Evolutionary conservation across 208 protist genomes (phyloP), one percentile per base, ranked within the genome.

Genomic region (Histomonas meleagridis): DNA sequence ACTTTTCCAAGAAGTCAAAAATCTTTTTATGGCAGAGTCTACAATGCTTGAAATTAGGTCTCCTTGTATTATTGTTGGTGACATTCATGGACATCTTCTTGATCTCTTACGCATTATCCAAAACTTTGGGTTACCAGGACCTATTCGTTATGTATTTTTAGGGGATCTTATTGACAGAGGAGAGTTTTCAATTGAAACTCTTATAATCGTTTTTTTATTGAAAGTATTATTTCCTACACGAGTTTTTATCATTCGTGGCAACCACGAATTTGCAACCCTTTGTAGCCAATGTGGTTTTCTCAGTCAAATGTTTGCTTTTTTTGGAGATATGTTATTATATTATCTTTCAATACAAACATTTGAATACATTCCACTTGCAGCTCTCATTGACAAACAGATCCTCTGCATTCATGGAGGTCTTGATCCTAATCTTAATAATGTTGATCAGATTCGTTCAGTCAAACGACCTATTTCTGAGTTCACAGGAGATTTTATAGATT

Each of bases 121-220:
- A 51, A 4, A 10, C n/a, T n/a, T 32, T 51, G 70, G 70, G 10
- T 35, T 81, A n/a, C 70, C 70, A 1, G 5, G 48, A 0, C 21
- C 9, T 16, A 48, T 32, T 12, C 32, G n/a, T 32, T 51, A 51
- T 43, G 3, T 81, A 28, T 81, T 81, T 81, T n/a, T 81, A 7
- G 70, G 70, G 48, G 70, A 81, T 81, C 23, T 81, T 51, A 43
- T 81, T 51, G 70, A 81, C 21, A 32, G 70, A 32, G 70, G 70
- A 3, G n/a, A 81, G 28, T 81, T 81, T 51, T 81, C 70, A 10
- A 46, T 81, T n/a, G 70, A 81, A 51, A 81, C 70, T 26, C 7
- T 81, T 81, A 51, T 81, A 16, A n/a, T 38, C 10, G 21, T 81
- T n/a, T 81, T 38, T 43, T 32, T 43, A n/a, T 10, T 81, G 35